Evolutionary conservation across 2,329 filamentous ascomycete genomes (phyloP), one percentile per base, ranked within the genome.

Genomic region (Monilinia aucupariae): DNA sequence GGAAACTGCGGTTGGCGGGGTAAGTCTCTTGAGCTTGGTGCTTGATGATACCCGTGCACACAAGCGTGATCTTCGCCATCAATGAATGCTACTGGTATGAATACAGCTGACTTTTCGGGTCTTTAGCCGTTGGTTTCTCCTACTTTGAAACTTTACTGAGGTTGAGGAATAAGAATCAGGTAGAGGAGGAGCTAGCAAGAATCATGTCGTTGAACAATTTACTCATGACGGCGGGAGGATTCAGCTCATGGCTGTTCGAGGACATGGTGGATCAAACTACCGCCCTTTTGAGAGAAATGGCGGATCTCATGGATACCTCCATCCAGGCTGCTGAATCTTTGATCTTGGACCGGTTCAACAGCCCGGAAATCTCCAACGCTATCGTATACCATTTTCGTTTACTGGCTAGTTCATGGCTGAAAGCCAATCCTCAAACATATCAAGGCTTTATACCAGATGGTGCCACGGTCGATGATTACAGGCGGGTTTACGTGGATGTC

Each of bases 1-100:
- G 94, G 94, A 64, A 96, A 96, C 74, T 97, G 94, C 77, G 94
- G 93, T 72, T 97, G 94, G 93, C 85, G 93, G 88, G 94, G 93
- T 97, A 82, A 80, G 87, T 78, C 67, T 68, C 60, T n/a, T 17
- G 25, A 59, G 53, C 61, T 51, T 62, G 43, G 53, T 63, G n/a
- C 49, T 53, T 59, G n/a, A 55, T 59, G 41, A 64, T 63, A 54
- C 52, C 61, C 58, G 49, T 56, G 48, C 41, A 47, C 63, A 17
- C 30, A n/a, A n/a, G 7, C 55, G 56, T 62, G 27, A 58, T 27
- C 10, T 48, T 66, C 45, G 58, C 53, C 63, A 63, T 50, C 54
- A 56, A 34, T 20, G 30, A 27, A 22, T n/a, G 25, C 43, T 53
- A 34, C 43, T 53, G 25, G 17, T 20, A n/a, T 22, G 59, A 37